Conservation (phyloP, 2,329 filamentous ascomycete species). For the Myriosclerotinia scirpicola region DNA sequence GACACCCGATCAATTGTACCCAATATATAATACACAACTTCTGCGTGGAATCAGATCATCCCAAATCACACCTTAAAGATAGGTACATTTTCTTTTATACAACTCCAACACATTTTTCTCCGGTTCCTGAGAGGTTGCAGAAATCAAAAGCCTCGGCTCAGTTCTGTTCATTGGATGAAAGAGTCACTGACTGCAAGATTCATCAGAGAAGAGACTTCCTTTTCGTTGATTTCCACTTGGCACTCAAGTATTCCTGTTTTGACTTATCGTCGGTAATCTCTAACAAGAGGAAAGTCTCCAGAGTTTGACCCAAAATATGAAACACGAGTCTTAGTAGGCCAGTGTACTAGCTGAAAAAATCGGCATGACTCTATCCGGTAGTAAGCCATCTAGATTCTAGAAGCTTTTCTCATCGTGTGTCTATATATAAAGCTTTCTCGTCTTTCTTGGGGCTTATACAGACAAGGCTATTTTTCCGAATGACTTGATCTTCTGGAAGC, state of each 20-base stretch:
- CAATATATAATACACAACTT: too few relatives aligned
- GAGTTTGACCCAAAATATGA: neutral
- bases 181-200: neutral
- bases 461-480: neutral
- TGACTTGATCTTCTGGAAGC: neutral
- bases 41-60: too few relatives aligned
- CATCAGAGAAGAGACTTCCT: neutral
- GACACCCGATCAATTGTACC: too few relatives aligned
- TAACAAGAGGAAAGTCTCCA: neutral
- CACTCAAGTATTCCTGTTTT: neutral
- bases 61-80: too few relatives aligned
- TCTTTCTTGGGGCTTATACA: neutral
- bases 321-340: conserved; percentile 6
- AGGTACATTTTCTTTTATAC: too few relatives aligned
- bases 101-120: neutral
- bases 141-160: neutral
- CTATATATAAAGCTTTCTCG: neutral
- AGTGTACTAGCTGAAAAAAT: neutral
- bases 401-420: neutral
- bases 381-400: neutral
- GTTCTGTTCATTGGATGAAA: neutral
- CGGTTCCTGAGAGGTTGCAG: neutral
- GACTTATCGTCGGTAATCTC: neutral
- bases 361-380: too few relatives aligned
- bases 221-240: neutral